phyloP scores from a whole-genome alignment of 768 basidiomycete genomes.

The Rhizopogon salebrosus region DNA sequence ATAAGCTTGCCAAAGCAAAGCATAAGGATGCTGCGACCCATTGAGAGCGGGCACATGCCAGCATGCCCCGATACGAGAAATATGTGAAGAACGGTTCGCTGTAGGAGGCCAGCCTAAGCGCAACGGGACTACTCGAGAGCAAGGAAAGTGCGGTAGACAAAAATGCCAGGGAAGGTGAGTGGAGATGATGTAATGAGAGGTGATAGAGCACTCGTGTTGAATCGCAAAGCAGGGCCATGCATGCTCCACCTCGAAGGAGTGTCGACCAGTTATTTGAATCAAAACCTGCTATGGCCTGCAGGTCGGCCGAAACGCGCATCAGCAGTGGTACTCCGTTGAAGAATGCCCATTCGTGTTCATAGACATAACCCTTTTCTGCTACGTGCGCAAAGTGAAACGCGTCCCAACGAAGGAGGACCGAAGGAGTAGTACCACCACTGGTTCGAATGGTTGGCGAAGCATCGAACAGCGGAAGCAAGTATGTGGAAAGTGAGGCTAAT shows the following conservation, averaged over 20 bases:
- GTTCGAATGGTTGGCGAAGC: constrained; percentile 22
- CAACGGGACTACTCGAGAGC: constrained; percentile 75
- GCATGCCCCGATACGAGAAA: constrained; percentile 57
- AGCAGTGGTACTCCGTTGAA: constrained; percentile 63
- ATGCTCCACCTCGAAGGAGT: constrained; percentile 31
- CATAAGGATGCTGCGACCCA: constrained; percentile 54
- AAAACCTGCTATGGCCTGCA: constrained; percentile 7
- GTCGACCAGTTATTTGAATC: constrained; percentile 9
- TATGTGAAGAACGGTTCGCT: constrained; percentile 85
- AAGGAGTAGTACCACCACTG: neutral
- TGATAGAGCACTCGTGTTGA: constrained; percentile 45
- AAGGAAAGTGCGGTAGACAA: constrained; percentile 65
- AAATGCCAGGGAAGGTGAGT: constrained; percentile 52
- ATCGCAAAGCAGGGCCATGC: constrained; percentile 36
- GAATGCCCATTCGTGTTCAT: constrained; percentile 88
- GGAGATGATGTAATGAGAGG: constrained; percentile 54
- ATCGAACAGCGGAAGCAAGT: constrained; percentile 19
- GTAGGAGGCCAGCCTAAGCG: constrained; percentile 67
- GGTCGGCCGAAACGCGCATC: constrained; percentile 35
- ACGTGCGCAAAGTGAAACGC: constrained; percentile 73
- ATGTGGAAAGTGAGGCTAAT: constrained; percentile 16
- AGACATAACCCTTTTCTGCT: constrained; percentile 49
- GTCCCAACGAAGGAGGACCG: constrained; percentile 76
- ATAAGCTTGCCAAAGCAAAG: constrained; percentile 59
- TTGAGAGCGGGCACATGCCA: constrained; percentile 26